Evolutionary conservation across 108 stramenopile genomes (phyloP).

Genomic region (Epipyxis sp.): DNA sequence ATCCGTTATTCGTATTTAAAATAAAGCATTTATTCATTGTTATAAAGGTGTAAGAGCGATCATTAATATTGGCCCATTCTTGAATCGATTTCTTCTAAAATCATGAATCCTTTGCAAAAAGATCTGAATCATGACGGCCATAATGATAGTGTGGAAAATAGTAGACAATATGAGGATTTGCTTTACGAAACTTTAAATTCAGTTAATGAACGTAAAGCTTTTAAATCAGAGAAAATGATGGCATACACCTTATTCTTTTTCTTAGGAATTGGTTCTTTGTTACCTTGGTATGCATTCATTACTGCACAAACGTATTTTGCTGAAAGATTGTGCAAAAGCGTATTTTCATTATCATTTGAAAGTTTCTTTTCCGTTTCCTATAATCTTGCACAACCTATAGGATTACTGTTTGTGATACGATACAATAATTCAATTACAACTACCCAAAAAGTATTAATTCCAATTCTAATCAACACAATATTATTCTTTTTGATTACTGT

Average conservation of each 20-base stretch:
- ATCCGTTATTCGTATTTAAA: too few species aligned
- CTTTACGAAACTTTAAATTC: too few species aligned
- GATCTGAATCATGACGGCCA: too few species aligned
- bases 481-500: conserved; percentile 31
- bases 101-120: too few species aligned
- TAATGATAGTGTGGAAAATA: too few species aligned
- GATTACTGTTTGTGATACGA: conserved; percentile 12
- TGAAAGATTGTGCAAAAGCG: conserved; percentile 7
- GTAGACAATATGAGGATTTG: too few species aligned
- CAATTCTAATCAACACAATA: conserved; percentile 15
- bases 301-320: conserved; percentile 34
- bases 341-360: conserved; percentile 31
- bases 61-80: too few species aligned
- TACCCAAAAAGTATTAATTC: neutral
- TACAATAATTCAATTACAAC: conserved; percentile 27
- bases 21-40: too few species aligned
- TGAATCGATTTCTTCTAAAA: too few species aligned
- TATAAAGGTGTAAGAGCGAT: too few species aligned
- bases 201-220: too few species aligned
- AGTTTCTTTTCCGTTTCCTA: conserved; percentile 32
- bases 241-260: conserved; percentile 37
- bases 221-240: neutral
- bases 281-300: conserved; percentile 47
- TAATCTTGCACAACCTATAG: conserved; percentile 28
- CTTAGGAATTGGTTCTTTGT: conserved; percentile 36